Base-by-base conservation (phyloP, 352 stramenopile species). In the Phytophthora pseudosyringae region DNA sequence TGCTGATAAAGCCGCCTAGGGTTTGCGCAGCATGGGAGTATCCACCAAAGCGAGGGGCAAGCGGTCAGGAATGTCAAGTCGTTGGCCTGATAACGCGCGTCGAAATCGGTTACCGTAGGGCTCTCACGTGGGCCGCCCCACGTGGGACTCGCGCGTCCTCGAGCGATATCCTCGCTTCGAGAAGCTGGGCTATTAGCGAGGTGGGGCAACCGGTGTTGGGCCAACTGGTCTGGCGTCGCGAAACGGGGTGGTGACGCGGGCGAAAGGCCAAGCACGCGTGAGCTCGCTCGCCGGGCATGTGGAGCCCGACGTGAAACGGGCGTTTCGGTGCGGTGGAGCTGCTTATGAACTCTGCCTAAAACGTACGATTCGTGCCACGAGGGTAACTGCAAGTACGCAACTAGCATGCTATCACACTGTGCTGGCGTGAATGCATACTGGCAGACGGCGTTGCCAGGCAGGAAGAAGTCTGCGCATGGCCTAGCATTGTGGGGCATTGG, bases 251-350 rank as follows among this genome's bases (percentile, higher is more conserved):
- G 26, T 64, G 55, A 64, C 55, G 44, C 55, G 40, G 47, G 46
- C 57, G 38, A 50, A 45, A 31, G 11, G 47, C 31, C n/a, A 28
- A 49, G 26, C 13, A 21, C 29, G 25, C 13, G 36, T 64, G 16
- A 40, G 21, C 21, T 21, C 21, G 21, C 21, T 21, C 21, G 21
- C 21, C 21, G 25, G 31, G 33, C 10, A 4, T 12, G 9, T 16
- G 18, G 31, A 55, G 28, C 40, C 59, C 50, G 28, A 63, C 51
- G 51, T 67, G 59, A 57, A 67, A 67, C 59, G 52, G 21, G 38
- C 43, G 18, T 67, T 67, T 67, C 50, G 44, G 50, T 21, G 21
- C 1, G 21, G 21, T 21, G 21, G 21, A 21, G 21, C 21, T 21
- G 21, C 21, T 2, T 21, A 21, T n/a, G n/a, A n/a, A n/a, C 21